Evolutionary conservation across 352 stramenopile species (phyloP).

Genomic region (Pythium utonaiense): DNA sequence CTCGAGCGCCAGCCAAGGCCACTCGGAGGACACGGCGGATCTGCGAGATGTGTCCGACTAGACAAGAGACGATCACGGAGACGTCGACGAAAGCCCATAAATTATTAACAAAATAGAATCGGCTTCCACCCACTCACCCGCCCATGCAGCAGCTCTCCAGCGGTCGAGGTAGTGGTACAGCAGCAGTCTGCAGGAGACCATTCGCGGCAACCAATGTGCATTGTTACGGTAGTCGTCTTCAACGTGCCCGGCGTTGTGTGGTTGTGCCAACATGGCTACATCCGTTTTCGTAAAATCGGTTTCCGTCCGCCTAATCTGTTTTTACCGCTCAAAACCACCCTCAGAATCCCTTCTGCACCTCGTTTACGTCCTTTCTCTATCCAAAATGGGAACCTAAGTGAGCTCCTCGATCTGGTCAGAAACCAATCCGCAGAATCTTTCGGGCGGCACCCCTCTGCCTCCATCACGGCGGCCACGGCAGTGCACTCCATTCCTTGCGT

Average conservation of each 20-base stretch:
- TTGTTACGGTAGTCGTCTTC: too few relatives aligned
- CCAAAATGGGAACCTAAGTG: neutral
- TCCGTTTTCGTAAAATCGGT: neutral
- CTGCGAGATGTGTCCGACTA: neutral
- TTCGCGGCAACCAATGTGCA: too few relatives aligned
- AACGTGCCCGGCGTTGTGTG: neutral
- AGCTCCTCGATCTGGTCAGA: neutral
- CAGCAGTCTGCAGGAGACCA: too few relatives aligned
- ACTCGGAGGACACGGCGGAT: neutral
- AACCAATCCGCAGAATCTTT: neutral
- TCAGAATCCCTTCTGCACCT: neutral
- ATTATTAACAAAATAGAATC: constrained; percentile 22
- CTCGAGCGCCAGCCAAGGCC: neutral
- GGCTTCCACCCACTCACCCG: neutral
- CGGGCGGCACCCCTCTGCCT: too few relatives aligned
- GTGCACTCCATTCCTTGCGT: too few relatives aligned
- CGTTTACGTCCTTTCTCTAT: neutral
- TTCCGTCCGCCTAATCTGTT: neutral
- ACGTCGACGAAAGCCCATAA: constrained; percentile 6
- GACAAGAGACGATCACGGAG: neutral
- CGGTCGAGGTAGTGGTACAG: too few relatives aligned
- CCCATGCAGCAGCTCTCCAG: neutral
- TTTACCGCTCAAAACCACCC: neutral
- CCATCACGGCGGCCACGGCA: too few relatives aligned
- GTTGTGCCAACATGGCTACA: neutral